Base-by-base conservation (phyloP, 2,329 filamentous ascomycete genomes). In the Aspergillus tanneri region DNA sequence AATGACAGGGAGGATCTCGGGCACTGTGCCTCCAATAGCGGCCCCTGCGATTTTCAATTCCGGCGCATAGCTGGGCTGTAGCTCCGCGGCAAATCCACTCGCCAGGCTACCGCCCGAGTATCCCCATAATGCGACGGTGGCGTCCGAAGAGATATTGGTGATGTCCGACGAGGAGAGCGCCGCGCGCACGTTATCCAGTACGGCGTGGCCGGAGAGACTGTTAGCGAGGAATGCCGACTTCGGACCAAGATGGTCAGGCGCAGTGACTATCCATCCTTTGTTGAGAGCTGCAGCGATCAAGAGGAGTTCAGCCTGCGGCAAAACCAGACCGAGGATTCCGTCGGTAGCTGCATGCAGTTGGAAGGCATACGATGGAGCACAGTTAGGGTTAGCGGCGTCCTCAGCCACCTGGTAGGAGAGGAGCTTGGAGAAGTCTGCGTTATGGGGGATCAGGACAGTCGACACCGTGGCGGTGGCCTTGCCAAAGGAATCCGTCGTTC, bases 171-270 rank as follows among this genome's bases (percentile, higher is more conserved):
- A 50, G 12, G 18, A 35, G n/a, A 72, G 57, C 0, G 71, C 65
- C 6, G 72, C 71, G 4, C 75, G 69, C 0, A 74, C 59, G 1
- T 63, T 62, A 55, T 77, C 70, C 6, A 75, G 53, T 4, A 69
- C 72, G 0, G 73, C 72, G 32, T 76, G 69, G 16, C 73, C 74
- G 2, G 67, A 62, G 39, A 68, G 61, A 3, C 72, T 61, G 3
- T 72, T 72, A 0, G 69, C 67, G 0, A 63, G 57, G 49, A 72
- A 77, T n/a, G 68, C 63, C 1, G 72, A 74, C 7, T 59, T 53
- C 1, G 72, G 72, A 0, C 72, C 72, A 52, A 75, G 69, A 39
- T 69, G 74, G 53, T 78, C 77, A 0, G 76, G 72, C 7, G 73
- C 63, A 37, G 69, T 72, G 18, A 79, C 70, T 35, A 71, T 65